Conservation (phyloP, 1,284 basidiomycete species). For the Wolfiporia cocos region DNA sequence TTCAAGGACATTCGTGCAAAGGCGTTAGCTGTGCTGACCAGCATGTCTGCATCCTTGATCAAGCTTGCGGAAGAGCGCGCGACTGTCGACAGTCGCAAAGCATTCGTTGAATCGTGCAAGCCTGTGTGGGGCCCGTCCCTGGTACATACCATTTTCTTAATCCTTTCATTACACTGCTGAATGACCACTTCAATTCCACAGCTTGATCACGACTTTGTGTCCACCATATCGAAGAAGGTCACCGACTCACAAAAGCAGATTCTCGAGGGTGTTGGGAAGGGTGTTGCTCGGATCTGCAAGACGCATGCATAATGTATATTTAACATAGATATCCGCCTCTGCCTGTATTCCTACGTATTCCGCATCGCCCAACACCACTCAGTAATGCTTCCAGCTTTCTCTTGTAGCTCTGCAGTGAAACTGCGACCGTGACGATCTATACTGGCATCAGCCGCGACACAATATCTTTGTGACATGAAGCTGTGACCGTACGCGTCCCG, state of each 20-base stretch:
- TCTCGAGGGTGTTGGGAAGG: constrained; percentile 66
- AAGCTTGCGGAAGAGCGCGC: constrained; percentile 45
- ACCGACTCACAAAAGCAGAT: constrained; percentile 65
- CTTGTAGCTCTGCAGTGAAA: no score
- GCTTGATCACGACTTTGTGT: constrained; percentile 62
- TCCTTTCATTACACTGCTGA: background rate
- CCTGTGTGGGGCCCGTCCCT: constrained; percentile 30
- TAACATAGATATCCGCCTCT: no score
- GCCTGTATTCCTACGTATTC: no score
- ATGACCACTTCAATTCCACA: constrained; percentile 21
- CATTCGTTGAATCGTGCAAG: constrained; percentile 46
- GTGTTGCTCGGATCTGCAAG: constrained; percentile 48
- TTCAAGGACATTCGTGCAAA: constrained; percentile 57
- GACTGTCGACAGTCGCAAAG: constrained; percentile 44
- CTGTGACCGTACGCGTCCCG: no score
- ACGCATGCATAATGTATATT: constrained; percentile 34
- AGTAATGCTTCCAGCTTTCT: no score
- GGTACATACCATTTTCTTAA: constrained; percentile 28
- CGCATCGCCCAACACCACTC: no score
- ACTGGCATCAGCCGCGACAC: no score
- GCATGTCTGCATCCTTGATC: constrained; percentile 47
- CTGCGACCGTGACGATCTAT: no score
- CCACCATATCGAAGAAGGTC: constrained; percentile 55
- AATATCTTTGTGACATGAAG: no score
- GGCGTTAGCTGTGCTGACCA: constrained; percentile 44